phyloP scores from a whole-genome alignment of 768 basidiomycete species.

The Suillus subaureus region DNA sequence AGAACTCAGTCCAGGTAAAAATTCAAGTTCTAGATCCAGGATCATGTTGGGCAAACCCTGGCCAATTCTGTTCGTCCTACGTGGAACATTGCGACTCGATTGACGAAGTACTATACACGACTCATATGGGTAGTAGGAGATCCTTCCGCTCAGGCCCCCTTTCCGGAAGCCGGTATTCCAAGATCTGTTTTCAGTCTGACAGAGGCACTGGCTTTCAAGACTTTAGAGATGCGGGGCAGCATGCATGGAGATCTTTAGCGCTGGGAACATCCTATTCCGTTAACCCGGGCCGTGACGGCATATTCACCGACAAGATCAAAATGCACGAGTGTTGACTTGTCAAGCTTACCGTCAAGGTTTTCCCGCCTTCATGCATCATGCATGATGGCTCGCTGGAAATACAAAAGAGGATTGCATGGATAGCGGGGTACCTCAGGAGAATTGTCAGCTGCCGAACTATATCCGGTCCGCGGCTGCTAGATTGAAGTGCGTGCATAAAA shows the following conservation, averaged over 20 bases:
- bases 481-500: constrained; percentile 13
- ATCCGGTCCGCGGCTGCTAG: constrained; percentile 12
- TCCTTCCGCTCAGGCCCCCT: background rate
- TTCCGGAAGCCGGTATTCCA: background rate
- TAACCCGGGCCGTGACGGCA: background rate
- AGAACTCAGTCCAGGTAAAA: background rate
- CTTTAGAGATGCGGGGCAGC: background rate
- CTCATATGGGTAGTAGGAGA: background rate
- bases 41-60: background rate
- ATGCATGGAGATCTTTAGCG: background rate
- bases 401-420: background rate
- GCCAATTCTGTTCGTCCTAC: background rate
- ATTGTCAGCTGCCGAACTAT: constrained; percentile 13
- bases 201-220: background rate
- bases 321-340: background rate
- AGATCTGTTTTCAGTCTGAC: background rate
- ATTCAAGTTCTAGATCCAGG: background rate
- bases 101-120: background rate
- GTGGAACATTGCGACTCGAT: background rate
- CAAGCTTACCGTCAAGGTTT: background rate
- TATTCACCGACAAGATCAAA: background rate
- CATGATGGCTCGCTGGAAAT: background rate
- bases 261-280: background rate
- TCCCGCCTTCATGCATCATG: background rate
- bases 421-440: constrained; percentile 26